A percentile compares a stretch with the other conserved stretches of the same genome.
Evolutionary conservation across 2,329 filamentous ascomycete genomes (phyloP).

Genomic region (Bertia moriformis): DNA sequence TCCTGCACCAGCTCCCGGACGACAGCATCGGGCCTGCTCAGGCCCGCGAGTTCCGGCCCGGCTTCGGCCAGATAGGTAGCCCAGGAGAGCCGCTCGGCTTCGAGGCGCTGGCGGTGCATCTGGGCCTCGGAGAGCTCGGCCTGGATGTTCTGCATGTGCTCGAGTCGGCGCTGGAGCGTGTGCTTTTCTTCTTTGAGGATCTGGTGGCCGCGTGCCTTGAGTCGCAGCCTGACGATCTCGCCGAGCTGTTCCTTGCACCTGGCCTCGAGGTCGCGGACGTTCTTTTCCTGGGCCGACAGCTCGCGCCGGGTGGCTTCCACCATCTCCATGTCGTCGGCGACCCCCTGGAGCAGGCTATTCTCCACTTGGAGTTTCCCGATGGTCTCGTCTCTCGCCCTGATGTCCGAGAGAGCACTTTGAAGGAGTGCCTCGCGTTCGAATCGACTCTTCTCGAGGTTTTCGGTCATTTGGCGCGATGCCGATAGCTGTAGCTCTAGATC

Average conservation of each 20-base stretch:
- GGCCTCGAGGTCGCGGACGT: constrained; percentile 70
- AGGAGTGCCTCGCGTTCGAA: constrained; percentile 39
- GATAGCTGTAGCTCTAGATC: constrained; percentile 38
- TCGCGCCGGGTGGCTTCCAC: constrained; percentile 75
- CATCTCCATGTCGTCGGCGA: constrained; percentile 75
- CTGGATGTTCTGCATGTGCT: constrained; percentile 60
- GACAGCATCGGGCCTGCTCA: constrained; percentile 76
- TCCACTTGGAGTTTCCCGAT: constrained; percentile 69
- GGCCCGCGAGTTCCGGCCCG: constrained; percentile 47
- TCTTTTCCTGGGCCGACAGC: no score
- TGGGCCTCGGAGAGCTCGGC: constrained; percentile 65
- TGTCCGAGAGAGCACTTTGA: constrained; percentile 50
- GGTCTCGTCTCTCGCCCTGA: constrained; percentile 54
- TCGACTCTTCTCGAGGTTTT: constrained; percentile 45
- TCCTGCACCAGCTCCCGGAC: constrained; percentile 74
- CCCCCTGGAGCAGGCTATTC: constrained; percentile 68
- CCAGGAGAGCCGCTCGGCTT: constrained; percentile 81
- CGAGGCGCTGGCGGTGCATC: constrained; percentile 70
- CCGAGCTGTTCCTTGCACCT: constrained; percentile 64
- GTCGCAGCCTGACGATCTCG: constrained; percentile 70
- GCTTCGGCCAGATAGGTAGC: constrained; percentile 65
- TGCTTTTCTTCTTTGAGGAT: constrained; percentile 93
- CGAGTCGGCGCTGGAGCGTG: constrained; percentile 61
- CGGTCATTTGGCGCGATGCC: constrained; percentile 27
- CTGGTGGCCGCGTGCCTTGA: constrained; percentile 73